Evolutionary conservation across 352 stramenopile genomes (phyloP).

Genomic region (Phytopythium ostracodes): DNA sequence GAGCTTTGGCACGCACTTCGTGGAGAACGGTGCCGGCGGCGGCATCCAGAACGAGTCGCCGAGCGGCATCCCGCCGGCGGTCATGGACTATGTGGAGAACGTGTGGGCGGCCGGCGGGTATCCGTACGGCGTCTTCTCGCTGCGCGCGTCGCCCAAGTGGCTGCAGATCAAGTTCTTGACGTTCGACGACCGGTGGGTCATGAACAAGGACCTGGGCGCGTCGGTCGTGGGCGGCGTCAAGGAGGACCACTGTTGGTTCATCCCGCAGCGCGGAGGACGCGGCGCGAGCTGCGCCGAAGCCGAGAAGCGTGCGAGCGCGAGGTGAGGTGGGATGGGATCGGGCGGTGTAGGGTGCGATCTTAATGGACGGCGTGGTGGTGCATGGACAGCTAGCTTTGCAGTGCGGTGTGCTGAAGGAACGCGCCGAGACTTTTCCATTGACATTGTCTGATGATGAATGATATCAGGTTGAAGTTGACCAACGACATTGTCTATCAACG

Average conservation of each 20-base stretch:
- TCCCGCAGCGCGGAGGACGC: slow-evolving; percentile 31
- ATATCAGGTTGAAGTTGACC: too few relatives aligned
- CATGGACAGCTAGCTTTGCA: not conserved
- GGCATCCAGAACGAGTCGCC: slow-evolving; percentile 72
- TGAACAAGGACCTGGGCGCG: slow-evolving; percentile 39
- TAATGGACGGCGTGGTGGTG: too few relatives aligned
- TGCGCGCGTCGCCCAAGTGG: slow-evolving; percentile 57
- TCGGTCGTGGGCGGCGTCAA: slow-evolving; percentile 53
- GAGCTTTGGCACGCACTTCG: slow-evolving; percentile 64
- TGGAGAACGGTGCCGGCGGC: slow-evolving; percentile 71
- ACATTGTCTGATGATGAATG: too few relatives aligned
- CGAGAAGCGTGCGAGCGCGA: slow-evolving; percentile 5
- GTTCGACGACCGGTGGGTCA: slow-evolving; percentile 58
- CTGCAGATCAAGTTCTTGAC: slow-evolving; percentile 59
- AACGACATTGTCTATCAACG: too few relatives aligned
- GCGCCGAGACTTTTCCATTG: too few relatives aligned
- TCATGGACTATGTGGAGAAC: slow-evolving; percentile 56
- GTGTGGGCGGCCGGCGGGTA: slow-evolving; percentile 60
- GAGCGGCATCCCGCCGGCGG: slow-evolving; percentile 58
- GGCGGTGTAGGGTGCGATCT: too few relatives aligned
- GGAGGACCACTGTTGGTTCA: slow-evolving; percentile 68
- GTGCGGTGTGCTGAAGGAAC: not conserved
- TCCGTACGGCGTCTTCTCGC: slow-evolving; percentile 67
- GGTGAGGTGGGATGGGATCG: not conserved
- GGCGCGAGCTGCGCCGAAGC: slow-evolving; percentile 38